Percentiles rank a stretch among this genome's conserved stretches.
phyloP scores from a whole-genome alignment of 2,329 filamentous ascomycete species.

The Monosporascus sp. region DNA sequence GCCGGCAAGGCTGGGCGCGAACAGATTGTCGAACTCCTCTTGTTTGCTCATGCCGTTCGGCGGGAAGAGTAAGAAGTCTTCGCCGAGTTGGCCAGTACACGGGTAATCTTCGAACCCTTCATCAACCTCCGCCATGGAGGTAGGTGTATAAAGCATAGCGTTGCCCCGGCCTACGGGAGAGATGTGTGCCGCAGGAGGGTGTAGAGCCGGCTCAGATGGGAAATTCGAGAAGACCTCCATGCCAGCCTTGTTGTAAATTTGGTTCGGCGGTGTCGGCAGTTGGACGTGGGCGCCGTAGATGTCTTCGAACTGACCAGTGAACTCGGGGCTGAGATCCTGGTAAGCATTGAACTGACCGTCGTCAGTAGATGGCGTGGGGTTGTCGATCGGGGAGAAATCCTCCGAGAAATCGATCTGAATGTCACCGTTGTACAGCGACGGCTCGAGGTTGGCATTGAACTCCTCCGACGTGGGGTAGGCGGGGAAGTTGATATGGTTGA shows the following conservation, averaged over 20 bases:
- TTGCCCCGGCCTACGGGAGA: slow-evolving; percentile 65
- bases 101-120: slow-evolving; percentile 57
- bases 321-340: slow-evolving; percentile 54
- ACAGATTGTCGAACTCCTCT: slow-evolving; percentile 38
- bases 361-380: slow-evolving; percentile 43
- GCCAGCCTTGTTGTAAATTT: slow-evolving; percentile 40
- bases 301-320: slow-evolving; percentile 56
- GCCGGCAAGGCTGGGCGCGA: slow-evolving; percentile 44
- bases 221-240: slow-evolving; percentile 36
- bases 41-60: slow-evolving; percentile 32
- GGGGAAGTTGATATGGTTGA: slow-evolving; percentile 39
- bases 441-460: slow-evolving; percentile 34
- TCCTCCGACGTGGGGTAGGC: slow-evolving; percentile 42
- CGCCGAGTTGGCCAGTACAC: slow-evolving; percentile 37
- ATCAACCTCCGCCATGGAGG: slow-evolving; percentile 55
- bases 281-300: slow-evolving; percentile 55
- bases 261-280: slow-evolving; percentile 44
- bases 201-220: slow-evolving; percentile 33
- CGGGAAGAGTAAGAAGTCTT: slow-evolving; percentile 62
- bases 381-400: slow-evolving; percentile 42
- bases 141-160: slow-evolving; percentile 63
- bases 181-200: slow-evolving; percentile 47
- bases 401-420: slow-evolving; percentile 31
- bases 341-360: slow-evolving; percentile 51
- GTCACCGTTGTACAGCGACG: slow-evolving; percentile 34